phyloP scores from a whole-genome alignment of 1,139 yeast species.

The Candida dubliniensis region DNA sequence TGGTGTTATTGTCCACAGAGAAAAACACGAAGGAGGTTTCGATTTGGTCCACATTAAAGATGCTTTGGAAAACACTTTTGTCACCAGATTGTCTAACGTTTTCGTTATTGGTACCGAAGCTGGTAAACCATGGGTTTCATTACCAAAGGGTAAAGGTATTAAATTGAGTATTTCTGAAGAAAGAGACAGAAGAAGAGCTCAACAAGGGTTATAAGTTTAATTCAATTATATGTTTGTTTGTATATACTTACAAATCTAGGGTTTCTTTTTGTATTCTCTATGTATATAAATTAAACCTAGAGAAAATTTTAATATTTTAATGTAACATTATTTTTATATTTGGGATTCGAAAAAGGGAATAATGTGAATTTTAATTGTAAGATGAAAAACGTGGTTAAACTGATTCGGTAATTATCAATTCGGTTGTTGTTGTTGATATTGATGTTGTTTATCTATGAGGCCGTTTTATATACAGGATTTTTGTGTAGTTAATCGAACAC shows the following conservation, averaged over 20 bases:
- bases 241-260: neutral
- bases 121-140: slow-evolving; percentile 93
- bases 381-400: no score
- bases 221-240: neutral
- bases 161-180: slow-evolving; percentile 97
- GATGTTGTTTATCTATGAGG: no score
- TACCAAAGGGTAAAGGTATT: slow-evolving; percentile 99
- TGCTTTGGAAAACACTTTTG: slow-evolving; percentile 94
- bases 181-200: slow-evolving; percentile 98
- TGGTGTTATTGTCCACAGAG: slow-evolving; percentile 98
- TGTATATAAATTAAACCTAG: no score
- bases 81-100: slow-evolving; percentile 96
- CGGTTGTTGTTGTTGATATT: no score
- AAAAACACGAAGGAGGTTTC: slow-evolving; percentile 99
- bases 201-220: slow-evolving; percentile 37
- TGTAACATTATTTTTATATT: neutral
- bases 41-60: slow-evolving; percentile 99
- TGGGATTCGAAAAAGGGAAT: no score
- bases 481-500: no score
- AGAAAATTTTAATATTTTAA: neutral
- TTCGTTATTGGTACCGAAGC: slow-evolving; percentile 94
- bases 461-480: no score
- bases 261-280: neutral
- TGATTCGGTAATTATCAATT: no score
- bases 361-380: no score